Evolutionary conservation across 345 rosid genomes (phyloP).

Genomic region (Corymbia maculata): DNA sequence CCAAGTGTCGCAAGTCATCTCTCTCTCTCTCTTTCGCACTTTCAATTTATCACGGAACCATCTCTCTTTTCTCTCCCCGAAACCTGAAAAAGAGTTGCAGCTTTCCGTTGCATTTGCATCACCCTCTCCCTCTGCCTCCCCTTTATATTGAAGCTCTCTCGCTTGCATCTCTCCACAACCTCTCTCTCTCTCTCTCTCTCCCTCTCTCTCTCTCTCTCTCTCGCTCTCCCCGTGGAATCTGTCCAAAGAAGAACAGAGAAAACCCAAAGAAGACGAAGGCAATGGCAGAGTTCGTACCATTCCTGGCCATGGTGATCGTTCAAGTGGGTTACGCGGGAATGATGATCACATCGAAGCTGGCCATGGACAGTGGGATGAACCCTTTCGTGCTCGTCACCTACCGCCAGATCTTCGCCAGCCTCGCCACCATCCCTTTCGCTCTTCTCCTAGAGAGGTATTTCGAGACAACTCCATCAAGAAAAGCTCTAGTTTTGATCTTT

Average conservation of each 20-base stretch:
- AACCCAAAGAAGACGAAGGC: background rate
- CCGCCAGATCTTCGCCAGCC: slow-evolving; percentile 66
- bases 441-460: slow-evolving; percentile 58
- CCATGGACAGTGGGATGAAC: slow-evolving; percentile 82
- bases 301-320: slow-evolving; percentile 63
- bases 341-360: slow-evolving; percentile 78
- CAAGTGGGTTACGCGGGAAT: slow-evolving; percentile 75
- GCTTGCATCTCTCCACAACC: background rate
- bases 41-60: background rate
- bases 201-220: background rate
- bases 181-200: background rate
- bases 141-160: background rate
- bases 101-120: background rate
- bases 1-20: background rate
- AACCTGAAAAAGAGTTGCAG: background rate
- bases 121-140: background rate
- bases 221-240: background rate
- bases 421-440: slow-evolving; percentile 65
- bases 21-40: background rate
- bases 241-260: background rate
- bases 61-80: background rate
- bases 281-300: slow-evolving; percentile 24
- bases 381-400: slow-evolving; percentile 78
- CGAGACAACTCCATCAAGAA: background rate
- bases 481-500: background rate